Evolutionary conservation across 495 filamentous ascomycete genomes (phyloP), one percentile per base, ranked within the genome.

Genomic region (Penicillium angulare): DNA sequence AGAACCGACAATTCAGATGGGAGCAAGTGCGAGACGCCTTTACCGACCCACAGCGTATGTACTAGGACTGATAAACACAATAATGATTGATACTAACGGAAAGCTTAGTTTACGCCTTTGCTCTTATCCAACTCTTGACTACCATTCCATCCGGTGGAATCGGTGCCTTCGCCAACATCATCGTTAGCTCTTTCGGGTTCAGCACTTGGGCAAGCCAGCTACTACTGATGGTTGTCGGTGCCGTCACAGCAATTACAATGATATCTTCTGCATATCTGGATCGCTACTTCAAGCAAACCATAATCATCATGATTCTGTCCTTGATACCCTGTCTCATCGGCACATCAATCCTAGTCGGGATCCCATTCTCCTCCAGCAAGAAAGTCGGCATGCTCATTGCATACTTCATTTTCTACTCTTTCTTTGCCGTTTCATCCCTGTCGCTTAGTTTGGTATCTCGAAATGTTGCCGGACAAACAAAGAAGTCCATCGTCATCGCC

Each of bases 391-490:
- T 81, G n/a, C 72, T 85, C 5, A 75, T 74, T n/a, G 77, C 77
- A 9, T 84, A 83, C 67, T 86, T 83, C 52, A 61, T 84, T 5
- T 79, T 78, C 0, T 72, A 80, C 47, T 76, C 77, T 1, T 69
- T 67, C 48, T 74, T 81, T 36, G 80, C 78, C 12, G 78, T 78
- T 4, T 81, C 45, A 51, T 80, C 79, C 1, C 75, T 79, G 3
- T 59, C 82, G 0, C 64, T 86, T 5, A 75, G 74, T 8, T 68
- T 84, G 39, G 77, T 86, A 33, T 73, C 72, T 0, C 78, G 76
- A n/a, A 86, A 87, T 51, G 76, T 86, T 7, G 81, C 81, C 6
- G 84, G 84, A 7, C 85, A 84, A 55, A 85, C 84, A 5, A 87
- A 87, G 61, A 86, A 86, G 47, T 71, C 72, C 0, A 59, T 67